A percentile compares a stretch with the other conserved stretches of the same genome.
phyloP scores from a whole-genome alignment of 2,329 filamentous ascomycete genomes.

The Sphaceloma murrayae region DNA sequence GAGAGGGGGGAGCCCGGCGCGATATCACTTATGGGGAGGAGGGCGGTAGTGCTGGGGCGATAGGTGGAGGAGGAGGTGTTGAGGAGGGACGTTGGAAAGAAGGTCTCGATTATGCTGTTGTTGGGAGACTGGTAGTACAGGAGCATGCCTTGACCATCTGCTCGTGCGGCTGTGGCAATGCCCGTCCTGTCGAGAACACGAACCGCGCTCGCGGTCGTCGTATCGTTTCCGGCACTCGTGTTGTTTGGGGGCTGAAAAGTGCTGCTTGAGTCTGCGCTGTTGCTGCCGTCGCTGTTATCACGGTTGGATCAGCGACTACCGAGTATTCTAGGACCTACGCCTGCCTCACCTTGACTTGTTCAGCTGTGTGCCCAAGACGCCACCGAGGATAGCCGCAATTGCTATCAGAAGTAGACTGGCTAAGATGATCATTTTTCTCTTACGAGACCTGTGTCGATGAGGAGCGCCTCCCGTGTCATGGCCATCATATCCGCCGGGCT shows the following conservation, averaged over 20 bases:
- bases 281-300: neutral
- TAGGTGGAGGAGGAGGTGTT: constrained; percentile 4
- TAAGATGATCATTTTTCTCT: neutral
- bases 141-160: constrained; percentile 1
- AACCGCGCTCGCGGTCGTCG: neutral
- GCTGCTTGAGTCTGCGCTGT: neutral
- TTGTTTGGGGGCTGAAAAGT: neutral
- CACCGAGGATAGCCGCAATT: constrained; percentile 8
- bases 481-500: neutral
- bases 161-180: constrained; percentile 2
- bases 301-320: too few species aligned
- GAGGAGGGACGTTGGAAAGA: too few species aligned
- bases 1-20: constrained; percentile 1
- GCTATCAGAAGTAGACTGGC: constrained; percentile 3
- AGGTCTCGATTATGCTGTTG: constrained; percentile 7
- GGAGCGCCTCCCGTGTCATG: neutral
- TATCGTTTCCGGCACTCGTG: neutral
- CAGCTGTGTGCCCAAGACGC: constrained; percentile 13
- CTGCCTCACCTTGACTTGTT: constrained; percentile 11
- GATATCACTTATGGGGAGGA: constrained; percentile 9
- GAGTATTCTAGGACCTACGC: too few species aligned
- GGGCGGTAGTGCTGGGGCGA: neutral
- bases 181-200: constrained; percentile 7
- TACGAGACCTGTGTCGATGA: neutral
- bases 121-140: constrained; percentile 15